Percentiles rank a stretch among this genome's conserved stretches.
These are phyloP conservation scores for Sporothrix brunneoviolacea DNA, from an alignment of 2,329 filamentous ascomycete genomes.

Conservation along the genomic window DNA sequence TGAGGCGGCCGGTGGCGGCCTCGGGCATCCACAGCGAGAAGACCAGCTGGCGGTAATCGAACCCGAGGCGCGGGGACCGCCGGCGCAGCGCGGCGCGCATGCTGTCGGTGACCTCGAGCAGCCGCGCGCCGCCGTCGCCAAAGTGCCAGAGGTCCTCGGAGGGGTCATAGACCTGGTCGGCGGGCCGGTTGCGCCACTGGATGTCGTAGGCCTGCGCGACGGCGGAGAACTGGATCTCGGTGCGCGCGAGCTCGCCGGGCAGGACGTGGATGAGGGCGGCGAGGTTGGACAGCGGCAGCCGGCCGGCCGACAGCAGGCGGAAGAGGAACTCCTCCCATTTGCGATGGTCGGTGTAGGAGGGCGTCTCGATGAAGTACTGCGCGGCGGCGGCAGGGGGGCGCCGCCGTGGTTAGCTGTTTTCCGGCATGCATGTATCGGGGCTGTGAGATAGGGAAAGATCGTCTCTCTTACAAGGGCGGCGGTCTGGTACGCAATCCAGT, in stretches of 20 bases:
- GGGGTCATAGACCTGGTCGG: background rate
- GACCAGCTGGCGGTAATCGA: background rate
- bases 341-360: background rate
- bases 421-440: too few relatives aligned
- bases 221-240: background rate
- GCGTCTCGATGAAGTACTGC: conserved; percentile 4
- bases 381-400: background rate
- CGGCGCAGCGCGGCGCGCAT: background rate
- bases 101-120: background rate
- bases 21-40: background rate
- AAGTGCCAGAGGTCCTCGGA: conserved; percentile 6
- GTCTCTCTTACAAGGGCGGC: background rate
- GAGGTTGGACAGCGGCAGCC: background rate
- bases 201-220: background rate
- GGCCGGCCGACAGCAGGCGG: background rate
- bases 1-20: background rate
- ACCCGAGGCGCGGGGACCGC: background rate
- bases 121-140: background rate
- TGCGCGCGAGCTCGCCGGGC: background rate
- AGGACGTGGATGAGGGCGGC: background rate
- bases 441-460: too few relatives aligned
- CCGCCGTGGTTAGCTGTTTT: background rate
- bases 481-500: conserved; percentile 1
- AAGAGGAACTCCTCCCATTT: conserved; percentile 7
- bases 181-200: background rate